These are phyloP conservation scores for Fusarium brachygibbosum DNA, from an alignment of 2,329 filamentous ascomycete genomes.

Conservation along the genomic window DNA sequence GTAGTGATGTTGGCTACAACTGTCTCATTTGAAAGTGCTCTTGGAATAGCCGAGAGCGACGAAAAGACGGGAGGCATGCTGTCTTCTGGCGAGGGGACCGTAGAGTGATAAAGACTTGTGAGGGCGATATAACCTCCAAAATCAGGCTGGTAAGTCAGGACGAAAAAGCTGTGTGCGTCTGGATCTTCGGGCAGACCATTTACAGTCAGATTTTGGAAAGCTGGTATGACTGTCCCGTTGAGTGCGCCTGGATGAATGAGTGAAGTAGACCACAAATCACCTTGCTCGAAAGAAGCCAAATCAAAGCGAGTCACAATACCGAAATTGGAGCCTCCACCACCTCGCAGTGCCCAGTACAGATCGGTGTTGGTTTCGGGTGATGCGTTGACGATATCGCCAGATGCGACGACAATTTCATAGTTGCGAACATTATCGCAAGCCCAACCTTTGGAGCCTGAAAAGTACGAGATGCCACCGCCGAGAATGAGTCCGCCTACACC, in stretches of 20 bases:
- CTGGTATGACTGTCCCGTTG: constrained; percentile 28
- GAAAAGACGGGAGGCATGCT: not conserved
- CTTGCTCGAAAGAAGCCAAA: constrained; percentile 48
- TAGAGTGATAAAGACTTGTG: constrained; percentile 2
- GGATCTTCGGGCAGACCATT: not conserved
- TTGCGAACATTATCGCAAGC: constrained; percentile 61
- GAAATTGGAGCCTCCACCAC: constrained; percentile 26
- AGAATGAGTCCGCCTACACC: constrained; percentile 51
- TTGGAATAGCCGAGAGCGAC: not conserved
- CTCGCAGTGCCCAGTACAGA: constrained; percentile 29
- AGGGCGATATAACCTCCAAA: not conserved
- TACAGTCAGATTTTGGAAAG: constrained; percentile 30
- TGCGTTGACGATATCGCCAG: constrained; percentile 57
- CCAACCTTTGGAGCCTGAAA: constrained; percentile 57
- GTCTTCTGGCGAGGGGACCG: not conserved
- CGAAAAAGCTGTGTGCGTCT: not conserved
- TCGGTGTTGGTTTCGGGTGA: constrained; percentile 5
- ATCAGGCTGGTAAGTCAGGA: not conserved
- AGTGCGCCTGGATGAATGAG: not conserved
- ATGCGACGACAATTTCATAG: constrained; percentile 63
- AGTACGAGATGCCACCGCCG: constrained; percentile 59
- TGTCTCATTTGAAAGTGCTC: not conserved
- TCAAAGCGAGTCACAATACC: constrained; percentile 49
- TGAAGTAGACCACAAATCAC: constrained; percentile 49
- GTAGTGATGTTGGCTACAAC: constrained; percentile 1